A percentile compares a stretch with the other conserved stretches of the same genome.
These are phyloP conservation scores for Rhizopus sp. DNA, from an alignment of 371 early-diverging fungal species.

Conservation along the genomic window DNA sequence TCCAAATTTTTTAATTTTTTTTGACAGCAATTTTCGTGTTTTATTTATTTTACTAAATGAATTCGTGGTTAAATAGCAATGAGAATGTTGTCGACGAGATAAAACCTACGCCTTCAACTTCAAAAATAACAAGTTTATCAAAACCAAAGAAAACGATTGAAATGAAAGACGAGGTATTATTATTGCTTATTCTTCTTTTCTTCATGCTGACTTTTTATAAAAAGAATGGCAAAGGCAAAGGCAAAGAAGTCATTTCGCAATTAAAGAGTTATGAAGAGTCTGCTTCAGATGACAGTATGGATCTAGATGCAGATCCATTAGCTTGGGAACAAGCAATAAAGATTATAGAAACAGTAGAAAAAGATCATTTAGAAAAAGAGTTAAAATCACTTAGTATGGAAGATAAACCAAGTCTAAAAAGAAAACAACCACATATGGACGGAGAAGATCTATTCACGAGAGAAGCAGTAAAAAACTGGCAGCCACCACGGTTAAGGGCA, in stretches of 20 bases:
- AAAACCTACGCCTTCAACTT: neutral
- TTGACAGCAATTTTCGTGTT: neutral
- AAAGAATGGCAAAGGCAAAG: slow-evolving; percentile 13
- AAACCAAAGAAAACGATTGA: slow-evolving; percentile 2
- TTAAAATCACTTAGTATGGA: slow-evolving; percentile 14
- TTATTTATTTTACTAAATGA: slow-evolving; percentile 3
- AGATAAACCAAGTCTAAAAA: slow-evolving; percentile 6
- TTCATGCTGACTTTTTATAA: neutral
- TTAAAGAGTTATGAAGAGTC: slow-evolving; percentile 1
- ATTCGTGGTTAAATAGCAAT: neutral
- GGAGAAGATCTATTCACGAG: slow-evolving; percentile 60
- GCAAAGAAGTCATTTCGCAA: neutral
- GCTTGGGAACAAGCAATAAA: slow-evolving; percentile 10
- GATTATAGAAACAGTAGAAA: neutral
- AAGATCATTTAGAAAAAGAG: slow-evolving; percentile 8
- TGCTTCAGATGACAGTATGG: slow-evolving; percentile 1
- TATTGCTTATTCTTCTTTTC: too few relatives aligned
- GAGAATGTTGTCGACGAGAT: neutral
- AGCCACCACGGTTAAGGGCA: slow-evolving; percentile 59
- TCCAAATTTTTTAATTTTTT: too few relatives aligned
- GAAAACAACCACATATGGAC: slow-evolving; percentile 15
- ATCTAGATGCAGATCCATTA: slow-evolving; percentile 11
- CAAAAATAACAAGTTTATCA: slow-evolving; percentile 7
- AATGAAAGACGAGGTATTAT: neutral
- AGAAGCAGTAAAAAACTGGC: slow-evolving; percentile 58